phyloP scores from a whole-genome alignment of 1,139 yeast genomes.

The Suhomyces bokatorum region DNA sequence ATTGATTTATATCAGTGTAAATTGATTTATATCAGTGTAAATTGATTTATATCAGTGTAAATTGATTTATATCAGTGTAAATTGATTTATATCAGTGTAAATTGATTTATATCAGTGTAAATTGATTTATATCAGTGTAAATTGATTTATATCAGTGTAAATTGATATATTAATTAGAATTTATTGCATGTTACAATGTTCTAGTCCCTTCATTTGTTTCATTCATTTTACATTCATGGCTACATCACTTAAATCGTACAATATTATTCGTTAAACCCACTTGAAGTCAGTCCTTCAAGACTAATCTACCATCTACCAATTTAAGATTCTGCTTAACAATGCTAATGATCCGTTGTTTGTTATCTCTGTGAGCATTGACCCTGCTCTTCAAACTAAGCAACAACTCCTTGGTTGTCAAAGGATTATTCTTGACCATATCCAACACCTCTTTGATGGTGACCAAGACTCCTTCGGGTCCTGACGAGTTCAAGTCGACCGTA shows the following conservation, averaged over 20 bases:
- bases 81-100: no score
- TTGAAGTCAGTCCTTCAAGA: constrained; percentile 45
- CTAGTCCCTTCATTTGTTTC: no score
- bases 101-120: no score
- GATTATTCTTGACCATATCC: constrained; percentile 59
- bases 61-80: no score
- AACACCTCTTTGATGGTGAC: constrained; percentile 76
- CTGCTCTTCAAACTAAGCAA: constrained; percentile 61
- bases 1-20: no score
- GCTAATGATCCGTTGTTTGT: constrained; percentile 63
- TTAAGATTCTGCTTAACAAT: constrained; percentile 70
- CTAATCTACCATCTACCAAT: constrained; percentile 65
- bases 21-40: no score
- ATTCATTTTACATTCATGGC: no score
- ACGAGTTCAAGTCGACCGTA: constrained; percentile 32
- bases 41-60: no score
- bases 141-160: no score
- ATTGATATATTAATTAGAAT: no score
- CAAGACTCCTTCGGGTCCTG: constrained; percentile 44
- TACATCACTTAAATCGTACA: background rate
- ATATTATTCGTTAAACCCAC: background rate
- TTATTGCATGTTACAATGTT: no score
- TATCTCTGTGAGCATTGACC: constrained; percentile 67
- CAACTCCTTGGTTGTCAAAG: constrained; percentile 66
- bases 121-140: no score